A percentile compares a stretch with the other conserved stretches of the same genome.
phyloP scores from a whole-genome alignment of 257 asterid genomes.

The Penstemon davidsonii region DNA sequence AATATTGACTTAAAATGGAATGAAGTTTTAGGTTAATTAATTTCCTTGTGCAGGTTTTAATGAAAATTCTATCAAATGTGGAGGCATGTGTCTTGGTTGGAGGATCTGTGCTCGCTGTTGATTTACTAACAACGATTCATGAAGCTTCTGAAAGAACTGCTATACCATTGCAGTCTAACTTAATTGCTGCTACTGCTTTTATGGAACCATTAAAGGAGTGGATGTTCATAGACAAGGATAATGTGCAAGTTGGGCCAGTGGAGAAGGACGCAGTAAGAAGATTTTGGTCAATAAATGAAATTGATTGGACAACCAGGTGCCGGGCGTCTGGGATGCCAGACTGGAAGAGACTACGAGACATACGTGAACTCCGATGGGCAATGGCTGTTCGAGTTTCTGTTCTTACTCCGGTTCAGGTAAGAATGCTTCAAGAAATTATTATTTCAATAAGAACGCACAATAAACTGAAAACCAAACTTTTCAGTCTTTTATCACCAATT shows the following conservation, averaged over 20 bases:
- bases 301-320: conserved; percentile 92
- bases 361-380: conserved; percentile 98
- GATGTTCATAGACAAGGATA: conserved; percentile 75
- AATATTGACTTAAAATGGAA: conserved; percentile 12
- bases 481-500: too few relatives aligned
- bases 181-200: conserved; percentile 97
- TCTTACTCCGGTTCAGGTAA: conserved; percentile 88
- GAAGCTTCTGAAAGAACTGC: conserved; percentile 98
- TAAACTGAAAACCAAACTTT: too few relatives aligned
- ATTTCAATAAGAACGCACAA: not conserved
- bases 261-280: conserved; percentile 97
- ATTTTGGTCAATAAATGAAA: conserved; percentile 90
- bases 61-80: conserved; percentile 86
- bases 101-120: conserved; percentile 98
- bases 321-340: conserved; percentile 98
- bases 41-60: conserved; percentile 62
- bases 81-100: conserved; percentile 99
- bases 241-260: conserved; percentile 83
- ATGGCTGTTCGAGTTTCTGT: conserved; percentile 91
- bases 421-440: conserved; percentile 7
- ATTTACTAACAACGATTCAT: conserved; percentile 80
- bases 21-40: conserved; percentile 18
- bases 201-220: conserved; percentile 97
- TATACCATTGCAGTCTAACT: conserved; percentile 94
- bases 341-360: conserved; percentile 94